Evolutionary conservation across 805 yeast genomes (phyloP).

Genomic region (Nakazawaea siamensis): DNA sequence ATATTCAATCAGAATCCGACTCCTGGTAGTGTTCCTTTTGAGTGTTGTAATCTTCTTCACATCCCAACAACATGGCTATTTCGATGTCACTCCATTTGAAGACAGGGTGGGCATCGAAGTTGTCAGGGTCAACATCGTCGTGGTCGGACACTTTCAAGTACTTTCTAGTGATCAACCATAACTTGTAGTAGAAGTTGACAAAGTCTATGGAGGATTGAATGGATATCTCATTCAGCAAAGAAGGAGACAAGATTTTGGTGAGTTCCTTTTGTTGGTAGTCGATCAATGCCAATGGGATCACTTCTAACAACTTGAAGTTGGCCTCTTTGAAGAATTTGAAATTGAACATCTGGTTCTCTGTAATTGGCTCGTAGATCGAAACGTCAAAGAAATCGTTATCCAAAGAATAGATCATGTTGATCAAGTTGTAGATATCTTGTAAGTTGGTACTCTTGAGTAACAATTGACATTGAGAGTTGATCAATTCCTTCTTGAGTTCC

Average conservation of each 20-base stretch:
- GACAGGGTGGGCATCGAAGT: slow-evolving; percentile 20
- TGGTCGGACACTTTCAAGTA: slow-evolving; percentile 23
- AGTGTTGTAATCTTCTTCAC: slow-evolving; percentile 32
- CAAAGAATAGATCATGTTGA: slow-evolving; percentile 66
- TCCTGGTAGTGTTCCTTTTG: slow-evolving; percentile 12
- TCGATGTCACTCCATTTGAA: slow-evolving; percentile 51
- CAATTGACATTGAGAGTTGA: slow-evolving; percentile 34
- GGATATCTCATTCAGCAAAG: slow-evolving; percentile 47
- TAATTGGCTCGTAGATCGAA: slow-evolving; percentile 55
- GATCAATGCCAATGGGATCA: slow-evolving; percentile 52
- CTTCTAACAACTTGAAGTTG: slow-evolving; percentile 36
- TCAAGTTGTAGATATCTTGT: slow-evolving; percentile 50
- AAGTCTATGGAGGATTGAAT: slow-evolving; percentile 40
- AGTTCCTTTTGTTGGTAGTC: slow-evolving; percentile 49
- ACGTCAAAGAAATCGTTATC: slow-evolving; percentile 51
- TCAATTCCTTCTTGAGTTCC: slow-evolving; percentile 29
- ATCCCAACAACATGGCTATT: slow-evolving; percentile 64
- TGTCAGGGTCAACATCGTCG: slow-evolving; percentile 16
- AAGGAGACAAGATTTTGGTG: slow-evolving; percentile 55
- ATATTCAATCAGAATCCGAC: too few relatives aligned
- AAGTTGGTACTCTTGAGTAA: slow-evolving; percentile 46
- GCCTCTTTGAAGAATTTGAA: slow-evolving; percentile 33
- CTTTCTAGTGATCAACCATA: slow-evolving; percentile 27
- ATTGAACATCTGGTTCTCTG: slow-evolving; percentile 51
- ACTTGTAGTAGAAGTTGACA: slow-evolving; percentile 36